phyloP scores from a whole-genome alignment of 441 rosid species.

The Gossypium schwendimanii region DNA sequence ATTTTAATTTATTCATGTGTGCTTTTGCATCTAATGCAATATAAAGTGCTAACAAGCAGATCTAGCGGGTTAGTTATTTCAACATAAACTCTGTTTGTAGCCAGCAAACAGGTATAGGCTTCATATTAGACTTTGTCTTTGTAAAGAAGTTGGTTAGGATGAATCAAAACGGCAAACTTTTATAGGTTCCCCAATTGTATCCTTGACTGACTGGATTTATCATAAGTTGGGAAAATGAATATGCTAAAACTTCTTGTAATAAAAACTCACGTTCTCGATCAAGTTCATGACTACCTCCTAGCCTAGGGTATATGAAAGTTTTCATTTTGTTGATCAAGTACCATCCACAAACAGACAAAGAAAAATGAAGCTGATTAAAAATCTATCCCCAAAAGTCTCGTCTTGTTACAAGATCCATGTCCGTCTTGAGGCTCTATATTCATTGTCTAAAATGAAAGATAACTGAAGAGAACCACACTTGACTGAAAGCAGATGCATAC shows the following conservation, averaged over 20 bases:
- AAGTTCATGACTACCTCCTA: slow-evolving; percentile 2
- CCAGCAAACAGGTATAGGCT: not conserved
- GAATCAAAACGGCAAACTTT: not conserved
- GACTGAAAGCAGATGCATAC: not conserved
- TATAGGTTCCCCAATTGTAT: not conserved
- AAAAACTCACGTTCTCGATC: not conserved
- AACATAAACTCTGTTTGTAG: not conserved
- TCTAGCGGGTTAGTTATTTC: not conserved
- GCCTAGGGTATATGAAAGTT: not conserved
- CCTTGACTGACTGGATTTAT: not conserved
- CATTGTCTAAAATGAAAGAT: not conserved
- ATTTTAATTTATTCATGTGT: not conserved
- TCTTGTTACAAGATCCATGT: not conserved
- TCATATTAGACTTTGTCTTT: not conserved
- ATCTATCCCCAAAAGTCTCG: not conserved
- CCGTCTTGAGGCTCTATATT: not conserved
- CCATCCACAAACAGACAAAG: not conserved
- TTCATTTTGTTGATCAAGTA: not conserved
- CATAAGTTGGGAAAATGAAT: not conserved
- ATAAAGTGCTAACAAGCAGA: not conserved
- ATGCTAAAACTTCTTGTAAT: not conserved
- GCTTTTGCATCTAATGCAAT: not conserved
- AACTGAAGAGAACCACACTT: not conserved
- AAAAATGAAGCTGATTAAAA: not conserved
- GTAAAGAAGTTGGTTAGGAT: not conserved